Evolutionary conservation across 805 yeast genomes (phyloP).

Genomic region (Nakazawaea holstii): DNA sequence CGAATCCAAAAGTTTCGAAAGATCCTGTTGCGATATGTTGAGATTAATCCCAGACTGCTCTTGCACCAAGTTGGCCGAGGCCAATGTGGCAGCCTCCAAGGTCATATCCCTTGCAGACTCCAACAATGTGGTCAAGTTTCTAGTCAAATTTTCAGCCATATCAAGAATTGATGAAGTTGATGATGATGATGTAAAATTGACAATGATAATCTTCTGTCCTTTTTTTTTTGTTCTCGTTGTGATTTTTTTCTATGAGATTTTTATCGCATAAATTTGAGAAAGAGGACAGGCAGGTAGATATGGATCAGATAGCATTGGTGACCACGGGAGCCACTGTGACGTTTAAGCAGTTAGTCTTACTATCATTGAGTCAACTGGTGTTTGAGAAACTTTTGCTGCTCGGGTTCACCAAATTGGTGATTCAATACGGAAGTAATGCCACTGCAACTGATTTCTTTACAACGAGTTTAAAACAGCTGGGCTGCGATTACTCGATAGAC

Average conservation of each 20-base stretch:
- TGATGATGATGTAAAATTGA: neutral
- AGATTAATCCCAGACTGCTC: constrained; percentile 30
- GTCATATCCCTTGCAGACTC: constrained; percentile 79
- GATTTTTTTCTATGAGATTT: neutral
- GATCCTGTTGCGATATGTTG: constrained; percentile 65
- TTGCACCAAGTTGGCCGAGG: constrained; percentile 34
- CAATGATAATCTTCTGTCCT: neutral
- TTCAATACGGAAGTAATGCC: constrained; percentile 56
- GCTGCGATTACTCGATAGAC: constrained; percentile 1
- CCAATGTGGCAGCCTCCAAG: constrained; percentile 77
- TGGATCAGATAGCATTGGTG: constrained; percentile 34
- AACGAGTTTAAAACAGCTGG: neutral
- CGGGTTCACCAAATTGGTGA: constrained; percentile 35
- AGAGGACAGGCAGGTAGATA: neutral
- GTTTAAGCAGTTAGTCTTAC: constrained; percentile 53
- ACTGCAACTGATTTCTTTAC: constrained; percentile 18
- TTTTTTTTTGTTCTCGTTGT: neutral
- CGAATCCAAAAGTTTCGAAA: constrained; percentile 61
- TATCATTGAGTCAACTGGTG: constrained; percentile 31
- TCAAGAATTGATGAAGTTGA: too few species aligned
- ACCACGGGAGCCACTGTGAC: constrained; percentile 93
- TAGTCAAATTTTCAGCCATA: constrained; percentile 14
- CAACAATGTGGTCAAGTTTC: constrained; percentile 55
- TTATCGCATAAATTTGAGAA: neutral
- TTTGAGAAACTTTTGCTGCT: constrained; percentile 25